Evolutionary conservation across 2,329 filamentous ascomycete species (phyloP), one percentile per base, ranked within the genome.

Genomic region (Fusarium sp.): DNA sequence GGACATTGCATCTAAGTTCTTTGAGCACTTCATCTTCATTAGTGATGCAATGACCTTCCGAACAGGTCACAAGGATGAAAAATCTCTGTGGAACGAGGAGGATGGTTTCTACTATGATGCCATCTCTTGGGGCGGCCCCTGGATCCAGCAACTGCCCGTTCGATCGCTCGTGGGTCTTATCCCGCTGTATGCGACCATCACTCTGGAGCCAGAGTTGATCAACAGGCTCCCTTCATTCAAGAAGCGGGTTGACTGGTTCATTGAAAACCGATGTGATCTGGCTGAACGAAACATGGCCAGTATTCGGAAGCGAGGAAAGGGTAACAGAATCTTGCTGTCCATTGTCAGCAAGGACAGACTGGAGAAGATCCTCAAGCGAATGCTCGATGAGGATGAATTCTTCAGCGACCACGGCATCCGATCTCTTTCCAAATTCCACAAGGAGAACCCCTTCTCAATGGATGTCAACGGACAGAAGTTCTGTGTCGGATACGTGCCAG

Each of bases 41-140:
- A 96, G 93, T 76, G 96, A 98, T 81, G 96, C 95, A 62, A 97
- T 98, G 95, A 93, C 91, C 0, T 94, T 91, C 85, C 91, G 86
- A 81, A 87, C 85, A 74, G 93, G 82, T 73, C 85, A 80, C 81
- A 90, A 81, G 82, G 90, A 83, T 77, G 92, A 96, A 74, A 89
- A 93, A 76, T 97, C 94, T 33, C 83, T 98, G 7, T 98, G 95
- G 95, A 98, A 97, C 76, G 93, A 97, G 27, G 88, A 97, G 68
- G 95, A 98, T 79, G 93, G 93, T 61, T 98, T 98, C 84, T 98
- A 98, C 85, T 98, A 98, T 77, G 95, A 98, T 81, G 95, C 95
- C 25, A 98, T 98, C 70, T 96, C 94, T 1, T 98, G 93, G 89
- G 95, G 95, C 54, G 93, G 93, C 8, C 94, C 94, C 7, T 97